Conservation (phyloP, 352 stramenopile species). For the Phytophthora chlamydospora region DNA sequence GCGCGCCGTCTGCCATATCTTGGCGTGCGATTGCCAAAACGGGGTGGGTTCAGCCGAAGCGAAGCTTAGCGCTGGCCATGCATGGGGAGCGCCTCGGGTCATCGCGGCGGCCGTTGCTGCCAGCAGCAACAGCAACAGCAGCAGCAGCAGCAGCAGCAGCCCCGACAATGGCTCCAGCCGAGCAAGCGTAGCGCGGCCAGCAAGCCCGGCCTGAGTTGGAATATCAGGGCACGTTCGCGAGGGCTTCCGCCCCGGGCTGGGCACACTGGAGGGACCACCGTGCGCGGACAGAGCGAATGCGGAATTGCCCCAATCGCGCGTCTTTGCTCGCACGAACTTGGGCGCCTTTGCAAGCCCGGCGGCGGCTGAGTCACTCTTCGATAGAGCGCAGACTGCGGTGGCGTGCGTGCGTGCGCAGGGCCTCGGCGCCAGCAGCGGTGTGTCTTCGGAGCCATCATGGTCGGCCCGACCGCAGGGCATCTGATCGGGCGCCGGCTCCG, state of each 20-base stretch:
- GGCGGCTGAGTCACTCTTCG: too few relatives aligned
- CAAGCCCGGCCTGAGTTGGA: constrained; percentile 23
- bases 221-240: constrained; percentile 22
- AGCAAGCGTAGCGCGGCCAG: neutral
- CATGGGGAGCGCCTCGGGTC: too few relatives aligned
- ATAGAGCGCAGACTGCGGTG: neutral
- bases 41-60: constrained; percentile 22
- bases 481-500: constrained; percentile 22
- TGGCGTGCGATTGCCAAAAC: constrained; percentile 37
- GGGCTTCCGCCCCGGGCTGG: constrained; percentile 1
- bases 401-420: neutral
- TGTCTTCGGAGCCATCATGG: neutral
- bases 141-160: too few relatives aligned
- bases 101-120: too few relatives aligned
- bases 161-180: neutral
- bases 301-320: constrained; percentile 15
- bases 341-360: too few relatives aligned
- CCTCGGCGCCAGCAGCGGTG: too few relatives aligned
- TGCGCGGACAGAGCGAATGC: constrained; percentile 18
- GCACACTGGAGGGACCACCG: constrained; percentile 31
- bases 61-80: constrained; percentile 14
- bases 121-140: too few relatives aligned
- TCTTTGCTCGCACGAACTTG: constrained; percentile 6
- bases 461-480: constrained; percentile 5
- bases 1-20: constrained; percentile 26